phyloP scores from a whole-genome alignment of 345 rosid genomes.

The Brassica cretica region DNA sequence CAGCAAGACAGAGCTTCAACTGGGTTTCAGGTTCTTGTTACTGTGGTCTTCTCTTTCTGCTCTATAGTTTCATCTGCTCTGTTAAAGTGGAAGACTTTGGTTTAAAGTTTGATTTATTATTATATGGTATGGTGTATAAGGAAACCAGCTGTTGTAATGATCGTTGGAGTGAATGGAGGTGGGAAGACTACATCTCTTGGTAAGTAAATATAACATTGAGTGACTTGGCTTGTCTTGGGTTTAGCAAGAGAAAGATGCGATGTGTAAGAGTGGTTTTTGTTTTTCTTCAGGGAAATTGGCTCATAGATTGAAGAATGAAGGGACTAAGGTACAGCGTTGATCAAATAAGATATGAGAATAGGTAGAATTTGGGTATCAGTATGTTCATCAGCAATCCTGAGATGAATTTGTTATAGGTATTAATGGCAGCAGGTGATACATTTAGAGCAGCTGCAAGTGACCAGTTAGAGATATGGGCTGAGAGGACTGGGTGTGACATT shows the following conservation, averaged over 20 bases:
- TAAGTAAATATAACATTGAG: conserved; percentile 37
- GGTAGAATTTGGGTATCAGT: conserved; percentile 14
- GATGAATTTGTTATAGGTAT: conserved; percentile 56
- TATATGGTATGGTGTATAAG: conserved; percentile 39
- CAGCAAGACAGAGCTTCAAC: conserved; percentile 76
- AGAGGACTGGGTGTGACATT: conserved; percentile 89
- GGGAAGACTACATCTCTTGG: conserved; percentile 99
- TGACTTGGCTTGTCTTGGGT: background rate
- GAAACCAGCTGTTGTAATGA: conserved; percentile 88
- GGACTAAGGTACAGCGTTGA: conserved; percentile 61
- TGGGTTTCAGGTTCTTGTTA: conserved; percentile 70
- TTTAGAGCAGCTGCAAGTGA: conserved; percentile 98
- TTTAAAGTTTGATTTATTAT: conserved; percentile 19
- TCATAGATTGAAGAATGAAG: conserved; percentile 79
- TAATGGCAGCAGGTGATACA: conserved; percentile 98
- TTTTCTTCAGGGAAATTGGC: conserved; percentile 79
- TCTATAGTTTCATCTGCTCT: background rate
- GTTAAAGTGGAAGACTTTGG: conserved; percentile 13
- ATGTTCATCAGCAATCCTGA: conserved; percentile 21
- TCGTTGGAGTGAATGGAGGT: conserved; percentile 93
- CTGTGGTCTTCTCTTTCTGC: no score
- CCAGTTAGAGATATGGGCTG: conserved; percentile 96
- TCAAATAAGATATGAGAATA: no score
- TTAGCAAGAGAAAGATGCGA: background rate
- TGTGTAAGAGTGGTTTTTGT: conserved; percentile 16